Base-by-base conservation (phyloP, 352 stramenopile genomes). In the Globisporangium paroecandrum region DNA sequence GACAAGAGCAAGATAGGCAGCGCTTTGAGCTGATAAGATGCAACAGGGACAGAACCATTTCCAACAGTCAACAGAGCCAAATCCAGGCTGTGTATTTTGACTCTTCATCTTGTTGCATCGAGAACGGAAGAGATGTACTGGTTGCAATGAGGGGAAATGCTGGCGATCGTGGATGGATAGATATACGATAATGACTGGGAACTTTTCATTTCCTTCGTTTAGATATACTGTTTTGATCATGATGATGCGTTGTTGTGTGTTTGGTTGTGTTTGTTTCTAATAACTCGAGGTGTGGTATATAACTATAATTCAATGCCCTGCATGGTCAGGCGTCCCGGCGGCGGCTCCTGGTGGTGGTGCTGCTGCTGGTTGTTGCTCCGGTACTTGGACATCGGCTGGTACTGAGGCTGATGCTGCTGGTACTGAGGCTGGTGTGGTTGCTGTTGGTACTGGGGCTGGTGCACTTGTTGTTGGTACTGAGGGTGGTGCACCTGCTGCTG, bases 281-380 rank as follows among this genome's bases (percentile, higher is more conserved):
- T n/a, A 29, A 36, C 51, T 32, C 51, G 22, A 12, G 4, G 32
- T 9, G 25, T 34, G 25, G 36, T 20, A 36, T 27, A 58, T 20
- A 58, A 58, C 51, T 60, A 66, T 61, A 66, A 60, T 58, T 66
- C 62, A 66, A 66, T 66, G 29, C 62, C 62, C 22, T 66, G 62
- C 62, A 66, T 66, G 24, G 62, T 66, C 49, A 66, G 43, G 62
- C 62, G 62, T 32, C 62, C 49, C 32, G 58, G 62, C 29, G 58
- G 18, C 49, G 49, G 38, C 62, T 66, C 62, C 22, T 49, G 58
- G 9, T 66, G 27, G 27, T 32, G 36, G 34, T 32, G 29, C 38
- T 38, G 46, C 34, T 25, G 38, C 8, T 53, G n/a, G 24, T 56
- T 36, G 27, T 54, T 36, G 22, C 38, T 10, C 22, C 41, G 61